Conservation (phyloP, 257 asterid genomes). For the Perilla frutescens region DNA sequence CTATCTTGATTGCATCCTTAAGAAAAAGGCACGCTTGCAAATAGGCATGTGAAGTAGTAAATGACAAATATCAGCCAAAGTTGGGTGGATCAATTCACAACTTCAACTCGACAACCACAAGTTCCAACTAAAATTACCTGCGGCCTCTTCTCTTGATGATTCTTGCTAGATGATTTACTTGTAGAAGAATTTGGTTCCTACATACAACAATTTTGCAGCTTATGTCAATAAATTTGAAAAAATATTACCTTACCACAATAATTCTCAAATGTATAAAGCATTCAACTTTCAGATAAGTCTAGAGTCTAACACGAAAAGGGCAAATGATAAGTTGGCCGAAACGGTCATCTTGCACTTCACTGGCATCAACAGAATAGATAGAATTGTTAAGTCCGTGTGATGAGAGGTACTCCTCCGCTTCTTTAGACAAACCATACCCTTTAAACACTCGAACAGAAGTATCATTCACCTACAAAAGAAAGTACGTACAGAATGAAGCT, state of each 20-base stretch:
- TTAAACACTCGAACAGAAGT: conserved; percentile 67
- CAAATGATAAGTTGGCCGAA: conserved; percentile 71
- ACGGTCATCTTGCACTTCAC: conserved; percentile 63
- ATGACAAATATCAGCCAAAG: not conserved
- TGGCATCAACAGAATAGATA: conserved; percentile 62
- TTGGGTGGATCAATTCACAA: not conserved
- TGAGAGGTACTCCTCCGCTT: conserved; percentile 73
- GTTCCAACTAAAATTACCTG: conserved; percentile 48
- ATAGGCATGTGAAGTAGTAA: not conserved
- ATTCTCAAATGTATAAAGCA: not conserved
- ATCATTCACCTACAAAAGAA: conserved; percentile 57
- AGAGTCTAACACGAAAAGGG: conserved; percentile 74
- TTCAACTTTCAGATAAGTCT: conserved; percentile 24
- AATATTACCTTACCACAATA: not conserved
- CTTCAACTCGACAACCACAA: conserved; percentile 11
- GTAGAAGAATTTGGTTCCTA: conserved; percentile 67
- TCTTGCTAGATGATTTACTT: conserved; percentile 54
- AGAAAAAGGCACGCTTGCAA: not conserved
- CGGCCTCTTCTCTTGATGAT: conserved; percentile 53
- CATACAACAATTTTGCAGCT: conserved; percentile 32
- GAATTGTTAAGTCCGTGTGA: conserved; percentile 79
- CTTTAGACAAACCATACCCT: conserved; percentile 71
- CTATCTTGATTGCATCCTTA: not conserved
- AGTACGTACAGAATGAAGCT: not conserved
- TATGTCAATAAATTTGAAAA: not conserved